A percentile compares a stretch with the other conserved stretches of the same genome.
These are phyloP conservation scores for Spergularia azorica DNA, from an alignment of 179 eudicot species.

Conservation along the genomic window DNA sequence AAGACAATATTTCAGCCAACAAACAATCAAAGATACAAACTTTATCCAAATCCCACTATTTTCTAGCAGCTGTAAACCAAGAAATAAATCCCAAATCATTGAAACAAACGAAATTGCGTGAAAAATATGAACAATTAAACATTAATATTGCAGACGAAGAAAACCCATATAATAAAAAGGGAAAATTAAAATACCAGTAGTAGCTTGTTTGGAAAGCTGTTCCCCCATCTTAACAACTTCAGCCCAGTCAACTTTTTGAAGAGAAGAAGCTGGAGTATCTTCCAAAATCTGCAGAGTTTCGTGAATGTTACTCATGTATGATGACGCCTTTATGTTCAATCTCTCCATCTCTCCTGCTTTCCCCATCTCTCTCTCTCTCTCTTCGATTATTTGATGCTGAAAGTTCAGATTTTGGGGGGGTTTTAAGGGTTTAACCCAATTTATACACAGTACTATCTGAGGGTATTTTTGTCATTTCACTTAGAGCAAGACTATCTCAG, in stretches of 20 bases:
- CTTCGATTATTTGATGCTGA: no score
- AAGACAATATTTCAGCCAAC: background rate
- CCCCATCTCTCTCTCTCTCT: constrained; percentile 51
- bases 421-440: no score
- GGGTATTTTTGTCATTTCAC: no score
- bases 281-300: constrained; percentile 77
- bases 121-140: background rate
- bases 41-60: background rate
- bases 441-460: no score
- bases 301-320: constrained; percentile 69
- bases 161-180: background rate
- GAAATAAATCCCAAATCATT: background rate
- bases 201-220: constrained; percentile 83
- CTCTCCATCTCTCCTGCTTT: constrained; percentile 48
- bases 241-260: constrained; percentile 68
- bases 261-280: constrained; percentile 62
- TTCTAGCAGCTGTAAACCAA: background rate
- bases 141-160: background rate
- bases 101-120: no score
- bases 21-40: background rate
- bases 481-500: no score
- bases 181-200: constrained; percentile 47
- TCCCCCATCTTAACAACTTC: constrained; percentile 72
- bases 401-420: no score
- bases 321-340: constrained; percentile 43